Conservation (phyloP, 2,329 filamentous ascomycete species). For the Colletotrichum eremochloae region DNA sequence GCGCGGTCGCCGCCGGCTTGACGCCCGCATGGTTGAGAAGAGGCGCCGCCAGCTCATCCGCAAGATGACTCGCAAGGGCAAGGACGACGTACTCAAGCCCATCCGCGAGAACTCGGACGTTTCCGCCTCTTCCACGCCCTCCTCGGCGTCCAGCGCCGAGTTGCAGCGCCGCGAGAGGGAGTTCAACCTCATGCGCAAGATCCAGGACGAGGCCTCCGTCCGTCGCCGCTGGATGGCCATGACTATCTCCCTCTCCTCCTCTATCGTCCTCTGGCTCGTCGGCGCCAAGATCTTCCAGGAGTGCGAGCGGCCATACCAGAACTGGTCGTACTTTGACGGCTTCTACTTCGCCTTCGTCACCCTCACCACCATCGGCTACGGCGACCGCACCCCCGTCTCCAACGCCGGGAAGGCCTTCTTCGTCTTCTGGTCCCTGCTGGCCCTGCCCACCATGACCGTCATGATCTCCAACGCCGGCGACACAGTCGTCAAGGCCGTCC, state of each 20-base stretch:
- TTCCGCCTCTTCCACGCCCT: constrained; percentile 1
- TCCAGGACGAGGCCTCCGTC: constrained; percentile 74
- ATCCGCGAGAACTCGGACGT: constrained; percentile 48
- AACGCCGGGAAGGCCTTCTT: constrained; percentile 88
- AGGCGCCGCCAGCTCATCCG: constrained; percentile 64
- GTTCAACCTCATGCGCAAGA: constrained; percentile 84
- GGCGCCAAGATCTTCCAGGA: constrained; percentile 81
- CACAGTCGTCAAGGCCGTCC: constrained; percentile 78
- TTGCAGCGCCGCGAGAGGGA: constrained; percentile 75
- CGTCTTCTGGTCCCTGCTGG: constrained; percentile 91
- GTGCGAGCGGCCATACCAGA: constrained; percentile 66
- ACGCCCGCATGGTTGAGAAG: constrained; percentile 71
- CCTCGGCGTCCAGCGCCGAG: constrained; percentile 52
- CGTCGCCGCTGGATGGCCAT: constrained; percentile 83
- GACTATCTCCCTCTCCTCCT: constrained; percentile 74
- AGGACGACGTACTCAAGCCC: constrained; percentile 64
- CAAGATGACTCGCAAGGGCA: constrained; percentile 59
- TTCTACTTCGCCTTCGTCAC: constrained; percentile 90
- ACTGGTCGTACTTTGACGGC: constrained; percentile 81
- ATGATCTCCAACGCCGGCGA: constrained; percentile 87
- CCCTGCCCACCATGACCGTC: constrained; percentile 89
- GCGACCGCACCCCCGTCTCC: constrained; percentile 81
- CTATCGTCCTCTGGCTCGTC: constrained; percentile 82
- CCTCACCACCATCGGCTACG: constrained; percentile 86
- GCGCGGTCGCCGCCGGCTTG: constrained; percentile 66